Evolutionary conservation across 1,284 basidiomycete species (phyloP).

Genomic region (Ustilago crameri): DNA sequence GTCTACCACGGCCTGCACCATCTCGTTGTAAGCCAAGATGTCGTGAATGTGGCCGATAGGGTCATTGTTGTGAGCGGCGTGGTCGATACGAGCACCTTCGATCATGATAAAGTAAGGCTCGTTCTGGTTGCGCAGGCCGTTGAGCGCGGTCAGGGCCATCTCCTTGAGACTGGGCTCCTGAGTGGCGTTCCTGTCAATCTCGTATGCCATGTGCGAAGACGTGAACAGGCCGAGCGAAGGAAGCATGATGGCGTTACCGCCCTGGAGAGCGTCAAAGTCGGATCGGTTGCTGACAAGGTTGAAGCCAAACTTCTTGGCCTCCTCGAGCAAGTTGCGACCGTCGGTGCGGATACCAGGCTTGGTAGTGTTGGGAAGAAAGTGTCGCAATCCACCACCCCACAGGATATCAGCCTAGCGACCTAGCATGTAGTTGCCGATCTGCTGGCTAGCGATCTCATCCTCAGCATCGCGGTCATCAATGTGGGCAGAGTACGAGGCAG

Average conservation of each 20-base stretch:
- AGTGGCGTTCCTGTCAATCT: slow-evolving; percentile 64
- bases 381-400: slow-evolving; percentile 64
- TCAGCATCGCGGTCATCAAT: slow-evolving; percentile 66
- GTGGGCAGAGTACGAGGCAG: slow-evolving; percentile 64
- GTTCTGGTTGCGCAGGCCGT: slow-evolving; percentile 54
- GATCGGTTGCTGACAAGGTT: slow-evolving; percentile 51
- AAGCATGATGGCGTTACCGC: slow-evolving; percentile 32
- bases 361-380: slow-evolving; percentile 65
- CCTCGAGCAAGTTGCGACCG: slow-evolving; percentile 55
- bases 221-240: slow-evolving; percentile 60
- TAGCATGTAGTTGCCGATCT: slow-evolving; percentile 62
- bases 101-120: slow-evolving; percentile 68
- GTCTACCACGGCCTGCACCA: slow-evolving; percentile 47
- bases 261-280: slow-evolving; percentile 60
- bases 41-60: slow-evolving; percentile 64
- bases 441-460: slow-evolving; percentile 64
- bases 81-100: slow-evolving; percentile 63
- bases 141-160: slow-evolving; percentile 66
- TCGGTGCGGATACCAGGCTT: slow-evolving; percentile 59
- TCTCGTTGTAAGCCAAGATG: slow-evolving; percentile 62
- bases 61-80: slow-evolving; percentile 67
- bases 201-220: slow-evolving; percentile 65
- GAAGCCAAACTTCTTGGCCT: slow-evolving; percentile 59
- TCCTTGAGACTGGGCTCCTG: slow-evolving; percentile 63
- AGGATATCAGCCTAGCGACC: slow-evolving; percentile 63